A percentile compares a stretch with the other conserved stretches of the same genome.
Conservation (phyloP, 768 basidiomycete genomes). For the Leccinellum rugosiceps region DNA sequence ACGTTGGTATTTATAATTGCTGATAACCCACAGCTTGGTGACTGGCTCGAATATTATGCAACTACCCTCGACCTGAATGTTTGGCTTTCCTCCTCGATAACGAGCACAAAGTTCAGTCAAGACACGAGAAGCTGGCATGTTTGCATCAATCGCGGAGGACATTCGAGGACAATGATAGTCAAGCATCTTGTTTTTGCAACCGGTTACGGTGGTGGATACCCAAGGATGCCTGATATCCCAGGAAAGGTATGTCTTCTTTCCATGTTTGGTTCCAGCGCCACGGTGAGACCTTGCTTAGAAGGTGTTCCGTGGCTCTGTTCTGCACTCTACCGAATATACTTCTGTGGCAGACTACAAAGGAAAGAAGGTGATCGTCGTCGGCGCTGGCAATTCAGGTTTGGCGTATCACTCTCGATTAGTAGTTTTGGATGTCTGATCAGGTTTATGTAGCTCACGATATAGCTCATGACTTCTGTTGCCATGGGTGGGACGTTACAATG, state of each 20-base stretch:
- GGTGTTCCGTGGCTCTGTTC: conserved; percentile 46
- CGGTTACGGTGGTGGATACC: conserved; percentile 46
- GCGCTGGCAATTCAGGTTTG: conserved; percentile 58
- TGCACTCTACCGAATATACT: conserved; percentile 53
- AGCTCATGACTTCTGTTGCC: conserved; percentile 31
- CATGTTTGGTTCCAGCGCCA: no score
- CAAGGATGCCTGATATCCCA: conserved; percentile 44
- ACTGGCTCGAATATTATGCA: conserved; percentile 63
- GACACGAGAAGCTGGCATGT: conserved; percentile 42
- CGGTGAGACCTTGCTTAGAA: conserved; percentile 30
- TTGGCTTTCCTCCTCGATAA: conserved; percentile 50
- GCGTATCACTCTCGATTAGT: neutral
- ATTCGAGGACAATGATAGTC: conserved; percentile 33
- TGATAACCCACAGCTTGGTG: conserved; percentile 41
- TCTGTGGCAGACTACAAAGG: conserved; percentile 45
- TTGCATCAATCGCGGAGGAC: conserved; percentile 30
- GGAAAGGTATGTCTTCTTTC: conserved; percentile 34
- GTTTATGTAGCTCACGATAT: conserved; percentile 36
- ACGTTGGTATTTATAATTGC: neutral
- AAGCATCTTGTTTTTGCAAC: conserved; percentile 57
- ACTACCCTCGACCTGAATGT: conserved; percentile 57
- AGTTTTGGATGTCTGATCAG: neutral
- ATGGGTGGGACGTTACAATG: conserved; percentile 31
- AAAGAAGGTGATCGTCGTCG: conserved; percentile 64
- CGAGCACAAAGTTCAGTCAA: conserved; percentile 33